These are phyloP conservation scores for Pilatotrama ljubarskyi DNA, from an alignment of 768 basidiomycete species.

Conservation along the genomic window DNA sequence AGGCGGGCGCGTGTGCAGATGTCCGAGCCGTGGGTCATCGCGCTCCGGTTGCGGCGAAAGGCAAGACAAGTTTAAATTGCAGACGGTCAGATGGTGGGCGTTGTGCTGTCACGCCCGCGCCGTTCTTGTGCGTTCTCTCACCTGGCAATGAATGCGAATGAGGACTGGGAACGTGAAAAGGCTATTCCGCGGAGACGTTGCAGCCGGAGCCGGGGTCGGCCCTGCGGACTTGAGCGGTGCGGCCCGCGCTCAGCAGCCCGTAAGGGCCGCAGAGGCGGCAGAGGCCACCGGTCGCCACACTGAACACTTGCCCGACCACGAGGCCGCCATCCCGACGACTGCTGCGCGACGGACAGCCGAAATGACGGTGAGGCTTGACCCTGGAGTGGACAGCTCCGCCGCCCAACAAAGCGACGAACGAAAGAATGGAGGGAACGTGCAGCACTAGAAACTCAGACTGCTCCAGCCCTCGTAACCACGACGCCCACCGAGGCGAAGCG, in stretches of 20 bases:
- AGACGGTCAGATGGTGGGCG: constrained; percentile 16
- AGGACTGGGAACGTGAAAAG: constrained; percentile 11
- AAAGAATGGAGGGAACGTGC: neutral
- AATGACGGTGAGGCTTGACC: constrained; percentile 7
- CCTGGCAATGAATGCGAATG: constrained; percentile 8
- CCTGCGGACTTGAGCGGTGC: neutral
- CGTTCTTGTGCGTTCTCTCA: constrained; percentile 7
- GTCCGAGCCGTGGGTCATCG: constrained; percentile 10
- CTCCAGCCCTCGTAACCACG: constrained; percentile 20
- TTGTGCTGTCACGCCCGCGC: neutral
- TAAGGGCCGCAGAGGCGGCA: neutral
- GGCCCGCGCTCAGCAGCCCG: neutral
- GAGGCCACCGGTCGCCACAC: neutral
- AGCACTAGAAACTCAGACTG: neutral
- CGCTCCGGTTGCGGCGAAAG: constrained; percentile 6
- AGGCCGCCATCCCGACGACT: neutral
- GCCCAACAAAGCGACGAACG: neutral
- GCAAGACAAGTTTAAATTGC: neutral
- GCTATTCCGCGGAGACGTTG: constrained; percentile 14
- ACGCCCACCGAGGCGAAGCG: constrained; percentile 4
- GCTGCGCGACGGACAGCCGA: constrained; percentile 12
- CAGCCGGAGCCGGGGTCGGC: constrained; percentile 7
- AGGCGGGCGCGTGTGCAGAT: neutral
- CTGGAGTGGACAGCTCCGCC: neutral
- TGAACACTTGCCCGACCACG: neutral